These are phyloP conservation scores for Eutrema heterophyllum DNA, from an alignment of 345 rosid genomes.

Conservation along the genomic window DNA sequence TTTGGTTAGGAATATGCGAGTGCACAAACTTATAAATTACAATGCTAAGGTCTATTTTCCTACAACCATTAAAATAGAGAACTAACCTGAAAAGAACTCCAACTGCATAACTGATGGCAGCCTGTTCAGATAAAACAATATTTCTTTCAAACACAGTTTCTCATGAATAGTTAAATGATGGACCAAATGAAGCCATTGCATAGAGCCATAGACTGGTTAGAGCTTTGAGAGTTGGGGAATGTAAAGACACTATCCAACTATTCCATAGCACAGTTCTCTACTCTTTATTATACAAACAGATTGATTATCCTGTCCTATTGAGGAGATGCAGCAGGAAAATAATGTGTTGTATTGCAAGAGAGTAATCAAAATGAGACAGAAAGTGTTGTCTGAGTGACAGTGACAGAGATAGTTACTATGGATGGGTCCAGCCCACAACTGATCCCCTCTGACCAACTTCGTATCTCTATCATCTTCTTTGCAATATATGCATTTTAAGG, in stretches of 20 bases:
- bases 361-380: too few species aligned
- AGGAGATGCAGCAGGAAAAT: too few species aligned
- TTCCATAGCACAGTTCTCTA: not conserved
- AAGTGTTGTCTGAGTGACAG: too few species aligned
- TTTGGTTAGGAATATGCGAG: conserved; percentile 24
- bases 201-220: not conserved
- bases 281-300: not conserved
- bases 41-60: not conserved
- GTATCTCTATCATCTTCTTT: not conserved
- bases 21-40: not conserved
- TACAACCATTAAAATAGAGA: not conserved
- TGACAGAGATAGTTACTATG: too few species aligned
- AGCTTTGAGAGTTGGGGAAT: not conserved
- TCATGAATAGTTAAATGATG: not conserved
- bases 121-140: conserved; percentile 42
- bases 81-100: conserved; percentile 85
- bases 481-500: not conserved
- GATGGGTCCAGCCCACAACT: not conserved
- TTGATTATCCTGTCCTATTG: not conserved
- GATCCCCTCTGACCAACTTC: not conserved
- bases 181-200: not conserved
- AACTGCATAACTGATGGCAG: conserved; percentile 74
- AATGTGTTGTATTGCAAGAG: too few species aligned
- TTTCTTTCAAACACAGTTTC: not conserved
- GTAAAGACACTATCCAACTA: not conserved